These are phyloP conservation scores for Globisporangium megalacanthum DNA, from an alignment of 352 stramenopile genomes.

Conservation along the genomic window DNA sequence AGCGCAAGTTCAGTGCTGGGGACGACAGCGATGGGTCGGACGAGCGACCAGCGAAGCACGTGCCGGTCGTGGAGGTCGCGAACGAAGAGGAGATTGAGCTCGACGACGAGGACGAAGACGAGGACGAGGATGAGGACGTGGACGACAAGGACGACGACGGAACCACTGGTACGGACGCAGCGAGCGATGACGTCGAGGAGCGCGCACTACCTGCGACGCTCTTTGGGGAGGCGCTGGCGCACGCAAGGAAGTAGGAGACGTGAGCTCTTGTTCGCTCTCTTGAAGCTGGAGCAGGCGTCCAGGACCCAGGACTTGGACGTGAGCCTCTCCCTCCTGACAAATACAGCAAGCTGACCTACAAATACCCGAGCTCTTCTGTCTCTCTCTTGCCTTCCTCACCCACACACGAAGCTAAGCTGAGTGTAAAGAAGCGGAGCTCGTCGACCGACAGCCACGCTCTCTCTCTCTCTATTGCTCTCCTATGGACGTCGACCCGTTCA, in stretches of 20 bases:
- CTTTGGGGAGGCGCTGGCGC: conserved; percentile 17
- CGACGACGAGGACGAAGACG: conserved; percentile 78
- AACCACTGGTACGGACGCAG: neutral
- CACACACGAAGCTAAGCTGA: neutral
- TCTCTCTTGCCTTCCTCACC: too few relatives aligned
- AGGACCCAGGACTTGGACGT: neutral
- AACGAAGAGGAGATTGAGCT: conserved; percentile 94
- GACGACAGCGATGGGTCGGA: conserved; percentile 46
- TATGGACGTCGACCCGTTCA: conserved; percentile 37
- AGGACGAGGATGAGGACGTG: conserved; percentile 13
- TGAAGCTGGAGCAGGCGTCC: too few relatives aligned
- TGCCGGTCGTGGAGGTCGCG: conserved; percentile 56
- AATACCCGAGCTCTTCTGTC: too few relatives aligned
- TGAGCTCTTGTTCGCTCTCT: too few relatives aligned
- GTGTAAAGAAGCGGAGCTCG: too few relatives aligned
- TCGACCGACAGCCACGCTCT: neutral
- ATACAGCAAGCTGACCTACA: too few relatives aligned
- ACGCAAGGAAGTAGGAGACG: conserved; percentile 4
- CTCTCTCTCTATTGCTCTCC: too few relatives aligned
- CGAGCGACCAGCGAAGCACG: conserved; percentile 79
- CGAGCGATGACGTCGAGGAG: conserved; percentile 39
- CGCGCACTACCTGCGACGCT: conserved; percentile 47
- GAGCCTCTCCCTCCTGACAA: too few relatives aligned
- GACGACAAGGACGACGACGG: conserved; percentile 5
- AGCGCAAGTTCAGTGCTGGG: conserved; percentile 57